Conservation (phyloP, 345 rosid genomes). For the Euphorbia lathyris region DNA sequence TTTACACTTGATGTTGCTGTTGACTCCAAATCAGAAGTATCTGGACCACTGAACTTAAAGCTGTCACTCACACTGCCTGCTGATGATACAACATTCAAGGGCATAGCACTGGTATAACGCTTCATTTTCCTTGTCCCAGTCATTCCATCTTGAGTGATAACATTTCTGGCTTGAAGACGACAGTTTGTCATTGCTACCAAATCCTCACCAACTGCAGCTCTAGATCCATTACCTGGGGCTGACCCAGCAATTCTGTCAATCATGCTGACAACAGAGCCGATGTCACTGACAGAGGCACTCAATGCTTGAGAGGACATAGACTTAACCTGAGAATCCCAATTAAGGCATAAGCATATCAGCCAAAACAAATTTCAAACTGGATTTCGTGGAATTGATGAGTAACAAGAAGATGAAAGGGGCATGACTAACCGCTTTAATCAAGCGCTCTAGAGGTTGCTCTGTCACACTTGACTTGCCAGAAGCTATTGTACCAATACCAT, state of each 20-base stretch:
- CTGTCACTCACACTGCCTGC: slow-evolving; percentile 76
- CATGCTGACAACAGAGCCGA: slow-evolving; percentile 90
- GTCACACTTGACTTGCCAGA: slow-evolving; percentile 55
- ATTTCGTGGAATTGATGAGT: background rate
- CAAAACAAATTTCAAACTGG: background rate
- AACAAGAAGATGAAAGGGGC: background rate
- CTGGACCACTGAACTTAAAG: slow-evolving; percentile 66
- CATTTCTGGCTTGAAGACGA: slow-evolving; percentile 80
- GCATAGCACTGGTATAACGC: slow-evolving; percentile 82
- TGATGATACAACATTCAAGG: slow-evolving; percentile 69
- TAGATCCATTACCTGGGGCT: slow-evolving; percentile 91
- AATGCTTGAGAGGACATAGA: slow-evolving; percentile 64
- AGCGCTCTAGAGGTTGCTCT: slow-evolving; percentile 85
- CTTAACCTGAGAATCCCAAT: slow-evolving; percentile 57
- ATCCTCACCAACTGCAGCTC: slow-evolving; percentile 98
- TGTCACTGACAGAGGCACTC: slow-evolving; percentile 76
- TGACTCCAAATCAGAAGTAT: slow-evolving; percentile 79
- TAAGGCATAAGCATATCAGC: slow-evolving; percentile 3
- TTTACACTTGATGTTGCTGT: slow-evolving; percentile 79
- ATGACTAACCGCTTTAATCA: slow-evolving; percentile 73
- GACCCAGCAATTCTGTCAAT: slow-evolving; percentile 93
- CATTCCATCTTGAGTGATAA: slow-evolving; percentile 75
- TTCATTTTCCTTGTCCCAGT: slow-evolving; percentile 71
- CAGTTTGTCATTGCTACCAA: slow-evolving; percentile 91
- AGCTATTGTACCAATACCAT: slow-evolving; percentile 40